Evolutionary conservation across 495 filamentous ascomycete species (phyloP), one percentile per base, ranked within the genome.

Genomic region (Aspergillus asperescens): DNA sequence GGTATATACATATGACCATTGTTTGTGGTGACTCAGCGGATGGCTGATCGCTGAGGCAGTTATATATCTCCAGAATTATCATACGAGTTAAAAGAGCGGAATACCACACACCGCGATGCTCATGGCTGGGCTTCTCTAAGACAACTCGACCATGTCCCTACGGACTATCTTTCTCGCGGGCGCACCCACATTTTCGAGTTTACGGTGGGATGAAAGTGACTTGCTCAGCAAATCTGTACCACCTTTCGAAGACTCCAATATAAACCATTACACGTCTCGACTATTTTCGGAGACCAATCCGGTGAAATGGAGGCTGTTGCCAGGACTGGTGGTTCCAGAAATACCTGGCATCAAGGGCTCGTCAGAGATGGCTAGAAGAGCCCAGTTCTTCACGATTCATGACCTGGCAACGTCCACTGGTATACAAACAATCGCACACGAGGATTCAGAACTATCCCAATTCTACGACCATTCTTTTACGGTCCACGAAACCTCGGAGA

Each of bases 381-480:
- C 74, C n/a, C 61, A 60, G 12, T 85, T 86, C 59, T 70, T 85
- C 47, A 73, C 67, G 2, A 68, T 73, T 18, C 52, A 67, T 16
- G 67, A 77, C 38, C 50, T 72, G 73, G 44, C 54, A 32, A 61
- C 51, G 38, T 54, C 58, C 48, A 60, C 46, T 15, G 58, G 56
- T 13, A 62, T 57, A 5, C 51, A 48, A 28, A 52, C 37, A 25
- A 59, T 47, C 8, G 54, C 28, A 23, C 50, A 68, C 12, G 63
- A 71, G 7, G 73, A 75, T 47, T 70, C 76, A 5, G 49, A 65
- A 5, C 64, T 80, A 9, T 76, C 81, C 5, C 77, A 82, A 52
- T 89, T 89, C 60, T 87, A 88, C 61, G 79, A 89, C 54, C 82
- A 87, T 60, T 90, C 87, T 0, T 75, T 89, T 28, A 78, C 79